Base-by-base conservation (phyloP, 768 basidiomycete species). In the Lyophyllum atratum region DNA sequence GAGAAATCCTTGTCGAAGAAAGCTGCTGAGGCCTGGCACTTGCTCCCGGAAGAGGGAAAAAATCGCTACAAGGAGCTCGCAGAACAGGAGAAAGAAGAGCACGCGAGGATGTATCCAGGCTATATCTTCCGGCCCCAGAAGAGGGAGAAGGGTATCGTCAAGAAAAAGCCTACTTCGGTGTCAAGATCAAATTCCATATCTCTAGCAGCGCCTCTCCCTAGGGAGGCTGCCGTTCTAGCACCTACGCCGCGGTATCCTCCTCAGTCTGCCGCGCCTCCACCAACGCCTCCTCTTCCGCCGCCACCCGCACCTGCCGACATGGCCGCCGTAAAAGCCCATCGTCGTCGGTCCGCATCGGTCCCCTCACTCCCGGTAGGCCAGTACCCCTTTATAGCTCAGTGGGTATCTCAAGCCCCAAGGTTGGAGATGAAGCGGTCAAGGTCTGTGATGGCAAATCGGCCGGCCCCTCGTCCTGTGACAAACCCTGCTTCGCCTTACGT, bases 11-110 rank as follows among this genome's bases (percentile, higher is more conserved):
- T 93, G 37, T 91, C 88, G n/a, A 87, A 88, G 63, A 81, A 89
- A 46, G 92, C 91, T 0, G 86, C 83, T 0, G 85, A 86, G 50
- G 85, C 88, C 28, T 95, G 93, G 93, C 79, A 78, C 37, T 73
- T 79, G 55, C 76, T 92, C 14, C 59, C 81, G 0, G 55, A 64
- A 0, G 74, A 77, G 42, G 81, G 84, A 53, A 82, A 73, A 59
- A 67, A 78, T 17, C 73, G 69, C 53, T 90, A 77, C 75, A 78
- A 80, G 63, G 63, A 67, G 8, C 73, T 80, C n/a, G 86, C 89
- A 1, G 79, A 80, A 39, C 60, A 68, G 56, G 86, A 86, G 74
- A 80, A 80, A 54, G 74, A 74, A 49, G 80, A 83, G 55, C 89
- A 90, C 55, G 78, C 80, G 9, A 74, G 76, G 14, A 68, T 73